Base-by-base conservation (phyloP, 2,329 filamentous ascomycete genomes). In the Chaetothyriales sp. region DNA sequence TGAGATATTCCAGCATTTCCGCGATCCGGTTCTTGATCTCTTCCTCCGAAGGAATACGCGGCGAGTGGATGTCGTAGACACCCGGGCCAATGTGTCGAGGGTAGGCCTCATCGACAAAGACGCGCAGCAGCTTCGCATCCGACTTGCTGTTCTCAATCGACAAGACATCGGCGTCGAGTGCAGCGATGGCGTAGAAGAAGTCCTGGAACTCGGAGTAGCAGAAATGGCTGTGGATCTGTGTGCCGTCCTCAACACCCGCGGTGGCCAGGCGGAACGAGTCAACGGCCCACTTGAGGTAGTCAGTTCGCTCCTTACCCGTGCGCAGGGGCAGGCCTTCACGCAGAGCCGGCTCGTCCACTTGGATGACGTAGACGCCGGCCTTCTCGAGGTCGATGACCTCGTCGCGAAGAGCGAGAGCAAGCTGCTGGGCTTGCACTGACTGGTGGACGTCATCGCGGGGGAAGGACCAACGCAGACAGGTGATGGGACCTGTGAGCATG, bases 121-220 rank as follows among this genome's bases (percentile, higher is more conserved):
- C 92, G 76, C 90, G 86, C 69, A 98, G 85, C 63, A 98, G 84
- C 85, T 98, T 98, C 69, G 92, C 92, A 67, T 98, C 92, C 65
- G 87, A 94, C 85, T 98, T 98, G 85, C 86, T 94, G 87, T 98
- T 98, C 85, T 98, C 92, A 65, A 98, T 98, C 68, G 87, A 94
- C 66, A 98, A 83, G 59, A 98, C 92, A 74, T 98, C 92, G 58
- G 92, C 90, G 70, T 98, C 92, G 60, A 98, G 85, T 56, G 92
- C 90, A 60, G 92, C 88, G 65, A 98, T 98, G 75, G 92, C 92
- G 76, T 97, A 88, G 89, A 98, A 98, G 82, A 98, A 98, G 80
- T 98, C 92, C 77, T 98, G 92, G 87, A 98, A 98, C 81, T 98
- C 92, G 50, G 92, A 97, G 84, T 98, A 98, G 75, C 92, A 98